These are phyloP conservation scores for Populus tomentosa DNA, from an alignment of 441 rosid species.

Conservation along the genomic window DNA sequence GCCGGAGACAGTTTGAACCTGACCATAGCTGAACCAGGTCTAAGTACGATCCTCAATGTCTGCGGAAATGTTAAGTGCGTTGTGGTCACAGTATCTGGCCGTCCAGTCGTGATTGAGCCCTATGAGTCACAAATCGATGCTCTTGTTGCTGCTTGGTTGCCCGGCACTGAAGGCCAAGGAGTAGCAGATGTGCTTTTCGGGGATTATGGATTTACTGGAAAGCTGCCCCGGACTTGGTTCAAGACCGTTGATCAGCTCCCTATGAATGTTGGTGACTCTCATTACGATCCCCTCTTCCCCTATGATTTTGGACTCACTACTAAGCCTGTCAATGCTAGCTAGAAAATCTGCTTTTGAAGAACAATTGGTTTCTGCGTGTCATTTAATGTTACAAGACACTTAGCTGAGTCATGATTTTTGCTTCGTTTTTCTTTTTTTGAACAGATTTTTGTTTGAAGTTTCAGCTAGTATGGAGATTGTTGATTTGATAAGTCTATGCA, in stretches of 20 bases:
- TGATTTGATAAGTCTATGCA: too few relatives aligned
- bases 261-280: conserved; percentile 57
- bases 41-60: conserved; percentile 33
- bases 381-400: too few relatives aligned
- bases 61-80: conserved; percentile 46
- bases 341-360: background rate
- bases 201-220: conserved; percentile 56
- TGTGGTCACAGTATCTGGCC: conserved; percentile 47
- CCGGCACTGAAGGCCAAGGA: conserved; percentile 67
- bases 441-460: too few relatives aligned
- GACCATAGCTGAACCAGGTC: conserved; percentile 45
- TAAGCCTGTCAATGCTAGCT: conserved; percentile 1
- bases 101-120: conserved; percentile 49
- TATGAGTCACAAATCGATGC: conserved; percentile 33
- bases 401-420: too few relatives aligned
- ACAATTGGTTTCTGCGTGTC: too few relatives aligned
- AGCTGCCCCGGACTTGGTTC: conserved; percentile 64
- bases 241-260: conserved; percentile 61
- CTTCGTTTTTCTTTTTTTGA: too few relatives aligned
- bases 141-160: conserved; percentile 65
- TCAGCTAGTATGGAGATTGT: too few relatives aligned
- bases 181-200: conserved; percentile 62
- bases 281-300: conserved; percentile 62
- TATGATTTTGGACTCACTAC: too few relatives aligned
- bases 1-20: conserved; percentile 44